Base-by-base conservation (phyloP, 192 early-diverging fungal genomes). In the Phycomyces blakesleeanus region DNA sequence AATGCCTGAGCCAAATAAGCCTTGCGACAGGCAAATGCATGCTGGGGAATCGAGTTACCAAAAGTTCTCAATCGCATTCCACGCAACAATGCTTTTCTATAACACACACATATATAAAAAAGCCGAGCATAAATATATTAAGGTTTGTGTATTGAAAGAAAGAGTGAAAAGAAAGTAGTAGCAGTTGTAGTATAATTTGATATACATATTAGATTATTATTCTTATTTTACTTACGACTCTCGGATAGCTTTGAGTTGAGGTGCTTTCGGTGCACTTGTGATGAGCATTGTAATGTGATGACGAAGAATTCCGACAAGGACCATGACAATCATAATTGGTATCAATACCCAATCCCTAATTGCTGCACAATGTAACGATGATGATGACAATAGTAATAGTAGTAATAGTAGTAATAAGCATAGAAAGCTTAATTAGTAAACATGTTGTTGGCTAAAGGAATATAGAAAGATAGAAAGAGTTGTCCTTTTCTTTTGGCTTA, bases 251-350 rank as follows among this genome's bases (percentile, higher is more conserved):
- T 91, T 92, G 24, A 89, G 69, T 61, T 87, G 82, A 38, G 88
- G 83, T 63, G 86, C 80, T 73, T 93, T 94, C 40, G 93, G 90
- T 55, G 85, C 67, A 26, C 91, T 87, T 55, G 83, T 87, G 71
- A 98, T 76, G n/a, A 98, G 82, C 58, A 92, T 81, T 26, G 94
- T 95, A 57, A 96, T 85, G 69, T 94, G 85, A 79, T 97, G 92
- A 25, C 96, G 80, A 67, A 97, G 79, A n/a, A 98, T 76, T 57
- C 96, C 96, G 24, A 97, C 93, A 62, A 98, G 81, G 26, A 98
- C 85, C 96, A 98, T 98, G 68, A 96, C 94, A 24, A 95, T 61
- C 84, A 96, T 95, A 71, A 98, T 97, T 18, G 96, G 95, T 42
- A 98, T 86, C 59, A 98, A 82, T 6, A 98, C 94, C 96, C 94